These are phyloP conservation scores for Asterophora parasitica DNA, from an alignment of 768 basidiomycete species.

Conservation along the genomic window DNA sequence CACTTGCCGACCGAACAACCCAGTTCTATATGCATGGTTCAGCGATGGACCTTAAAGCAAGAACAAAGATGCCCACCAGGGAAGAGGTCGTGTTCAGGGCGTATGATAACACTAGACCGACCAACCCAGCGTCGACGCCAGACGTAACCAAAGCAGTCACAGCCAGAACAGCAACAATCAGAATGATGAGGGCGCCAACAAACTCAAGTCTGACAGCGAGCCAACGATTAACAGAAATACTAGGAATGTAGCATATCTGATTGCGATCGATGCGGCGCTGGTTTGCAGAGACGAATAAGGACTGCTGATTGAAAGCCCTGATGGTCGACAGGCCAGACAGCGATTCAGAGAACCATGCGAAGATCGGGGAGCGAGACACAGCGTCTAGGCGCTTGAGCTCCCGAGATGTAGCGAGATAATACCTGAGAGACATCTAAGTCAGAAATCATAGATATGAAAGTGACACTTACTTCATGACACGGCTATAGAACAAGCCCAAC, in stretches of 20 bases:
- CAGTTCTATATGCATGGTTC: slow-evolving; percentile 24
- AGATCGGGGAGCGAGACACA: slow-evolving; percentile 86
- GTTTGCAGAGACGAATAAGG: slow-evolving; percentile 62
- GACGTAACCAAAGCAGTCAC: slow-evolving; percentile 67
- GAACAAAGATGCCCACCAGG: slow-evolving; percentile 43
- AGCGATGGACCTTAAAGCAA: background rate
- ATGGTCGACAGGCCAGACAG: slow-evolving; percentile 77
- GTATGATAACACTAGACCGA: slow-evolving; percentile 83
- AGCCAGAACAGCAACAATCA: slow-evolving; percentile 63
- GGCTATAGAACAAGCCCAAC: slow-evolving; percentile 71
- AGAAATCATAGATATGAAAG: background rate
- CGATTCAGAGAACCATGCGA: slow-evolving; percentile 82
- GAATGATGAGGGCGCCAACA: slow-evolving; percentile 76
- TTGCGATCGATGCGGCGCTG: slow-evolving; percentile 79
- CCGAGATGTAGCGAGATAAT: slow-evolving; percentile 82
- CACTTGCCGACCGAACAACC: slow-evolving; percentile 78
- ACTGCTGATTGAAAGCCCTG: slow-evolving; percentile 71
- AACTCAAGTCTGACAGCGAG: slow-evolving; percentile 81
- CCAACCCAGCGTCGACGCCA: slow-evolving; percentile 81
- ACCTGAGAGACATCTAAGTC: slow-evolving; percentile 38
- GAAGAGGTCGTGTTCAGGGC: slow-evolving; percentile 81
- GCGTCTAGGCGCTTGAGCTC: slow-evolving; percentile 88
- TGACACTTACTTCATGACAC: slow-evolving; percentile 66
- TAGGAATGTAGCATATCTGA: slow-evolving; percentile 72
- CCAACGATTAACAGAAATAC: slow-evolving; percentile 78